Conservation (phyloP, 2,329 filamentous ascomycete species). For the Trichophyton benhamiae region DNA sequence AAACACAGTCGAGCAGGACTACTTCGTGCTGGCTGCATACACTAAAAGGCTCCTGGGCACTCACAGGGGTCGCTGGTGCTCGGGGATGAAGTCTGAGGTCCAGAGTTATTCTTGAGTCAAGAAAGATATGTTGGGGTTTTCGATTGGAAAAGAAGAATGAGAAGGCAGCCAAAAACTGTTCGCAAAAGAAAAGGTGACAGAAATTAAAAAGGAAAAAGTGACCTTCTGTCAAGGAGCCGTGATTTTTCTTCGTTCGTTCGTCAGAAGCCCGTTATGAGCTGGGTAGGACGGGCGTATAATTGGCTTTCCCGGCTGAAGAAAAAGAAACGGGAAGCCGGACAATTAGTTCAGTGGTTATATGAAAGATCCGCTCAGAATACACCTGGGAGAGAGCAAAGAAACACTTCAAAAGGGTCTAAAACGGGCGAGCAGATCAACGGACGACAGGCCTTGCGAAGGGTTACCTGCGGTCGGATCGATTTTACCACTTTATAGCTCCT, state of each 20-base stretch:
- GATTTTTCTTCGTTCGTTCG: constrained; percentile 1
- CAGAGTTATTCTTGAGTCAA: neutral
- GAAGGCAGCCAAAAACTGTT: neutral
- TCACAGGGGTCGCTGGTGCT: neutral
- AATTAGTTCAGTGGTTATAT: neutral
- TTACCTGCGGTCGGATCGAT: constrained; percentile 1
- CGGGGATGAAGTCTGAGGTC: neutral
- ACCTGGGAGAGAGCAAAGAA: neutral
- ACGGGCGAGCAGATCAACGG: neutral
- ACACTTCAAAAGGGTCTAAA: neutral
- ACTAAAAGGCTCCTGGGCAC: neutral
- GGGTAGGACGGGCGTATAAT: constrained; percentile 1
- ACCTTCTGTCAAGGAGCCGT: neutral
- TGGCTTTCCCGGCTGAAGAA: neutral
- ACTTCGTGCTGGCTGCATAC: neutral
- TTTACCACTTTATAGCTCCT: neutral
- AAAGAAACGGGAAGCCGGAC: neutral
- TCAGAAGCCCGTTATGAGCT: constrained; percentile 1
- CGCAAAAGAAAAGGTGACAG: neutral
- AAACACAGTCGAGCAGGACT: constrained; percentile 2
- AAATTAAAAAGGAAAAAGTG: neutral
- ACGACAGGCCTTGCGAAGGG: neutral
- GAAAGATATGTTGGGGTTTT: neutral
- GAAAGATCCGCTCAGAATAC: neutral
- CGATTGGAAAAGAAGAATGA: neutral